A percentile compares a stretch with the other conserved stretches of the same genome.
Conservation (phyloP, 2,329 filamentous ascomycete genomes). For the Trichoderma koningiopsis region DNA sequence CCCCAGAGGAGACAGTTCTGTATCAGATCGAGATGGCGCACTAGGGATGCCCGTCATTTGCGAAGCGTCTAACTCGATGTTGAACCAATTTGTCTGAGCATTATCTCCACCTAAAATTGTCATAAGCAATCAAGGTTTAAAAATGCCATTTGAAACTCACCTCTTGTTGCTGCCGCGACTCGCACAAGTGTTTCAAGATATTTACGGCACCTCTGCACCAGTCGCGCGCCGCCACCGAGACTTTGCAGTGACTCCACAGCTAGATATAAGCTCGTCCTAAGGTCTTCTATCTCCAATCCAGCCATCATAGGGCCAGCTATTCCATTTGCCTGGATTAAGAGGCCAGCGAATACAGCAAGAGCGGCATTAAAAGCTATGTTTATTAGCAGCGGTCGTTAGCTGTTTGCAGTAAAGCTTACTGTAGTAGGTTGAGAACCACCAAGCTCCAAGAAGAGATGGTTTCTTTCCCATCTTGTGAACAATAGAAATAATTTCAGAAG, state of each 20-base stretch:
- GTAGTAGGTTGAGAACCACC: slow-evolving; percentile 17
- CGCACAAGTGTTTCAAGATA: slow-evolving; percentile 14
- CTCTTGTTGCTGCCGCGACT: slow-evolving; percentile 7
- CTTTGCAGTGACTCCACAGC: slow-evolving; percentile 7
- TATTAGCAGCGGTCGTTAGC: background rate
- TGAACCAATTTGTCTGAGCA: slow-evolving; percentile 3
- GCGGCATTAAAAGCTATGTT: slow-evolving; percentile 7
- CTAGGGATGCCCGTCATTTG: background rate
- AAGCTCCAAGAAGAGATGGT: slow-evolving; percentile 5
- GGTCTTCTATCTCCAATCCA: background rate
- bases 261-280: background rate
- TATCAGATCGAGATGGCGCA: background rate
- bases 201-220: slow-evolving; percentile 12
- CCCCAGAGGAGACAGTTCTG: slow-evolving; percentile 6
- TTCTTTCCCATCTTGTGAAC: slow-evolving; percentile 10
- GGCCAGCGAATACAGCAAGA: slow-evolving; percentile 3
- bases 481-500: background rate
- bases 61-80: background rate
- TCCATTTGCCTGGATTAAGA: slow-evolving; percentile 4
- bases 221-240: background rate
- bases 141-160: background rate
- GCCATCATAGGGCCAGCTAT: background rate
- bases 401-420: background rate
- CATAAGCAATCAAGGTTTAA: too few relatives aligned
- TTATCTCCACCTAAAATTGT: background rate